These are phyloP conservation scores for Gastrolobium bilobum DNA, from an alignment of 306 rosid genomes.

Conservation along the genomic window DNA sequence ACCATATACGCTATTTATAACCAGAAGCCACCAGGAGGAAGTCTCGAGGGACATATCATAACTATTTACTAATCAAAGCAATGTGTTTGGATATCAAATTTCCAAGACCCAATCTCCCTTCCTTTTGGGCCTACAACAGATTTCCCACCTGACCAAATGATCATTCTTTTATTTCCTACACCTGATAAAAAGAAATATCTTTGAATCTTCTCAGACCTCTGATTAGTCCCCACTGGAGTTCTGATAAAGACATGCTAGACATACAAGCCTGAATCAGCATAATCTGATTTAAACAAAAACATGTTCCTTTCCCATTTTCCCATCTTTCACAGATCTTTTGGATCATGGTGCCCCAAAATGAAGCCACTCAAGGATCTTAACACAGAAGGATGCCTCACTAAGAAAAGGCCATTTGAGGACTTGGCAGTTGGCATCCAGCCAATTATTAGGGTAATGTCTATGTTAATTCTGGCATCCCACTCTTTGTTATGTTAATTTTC, in stretches of 20 bases:
- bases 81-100: background rate
- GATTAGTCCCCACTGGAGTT: background rate
- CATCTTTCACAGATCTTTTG: conserved; percentile 28
- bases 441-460: conserved; percentile 13
- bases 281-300: conserved; percentile 2
- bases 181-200: conserved; percentile 13
- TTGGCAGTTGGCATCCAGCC: conserved; percentile 10
- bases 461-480: conserved; percentile 12
- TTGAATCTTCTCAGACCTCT: conserved; percentile 30
- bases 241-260: conserved; percentile 28
- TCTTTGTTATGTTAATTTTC: conserved; percentile 19
- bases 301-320: conserved; percentile 17
- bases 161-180: conserved; percentile 9
- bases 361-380: conserved; percentile 24
- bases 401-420: conserved; percentile 12
- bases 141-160: conserved; percentile 14
- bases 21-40: background rate
- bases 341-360: background rate
- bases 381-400: background rate
- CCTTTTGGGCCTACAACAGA: background rate
- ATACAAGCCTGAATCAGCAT: conserved; percentile 26
- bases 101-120: background rate
- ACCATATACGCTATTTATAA: conserved; percentile 8
- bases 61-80: background rate
- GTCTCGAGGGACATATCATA: conserved; percentile 4